Evolutionary conservation across 2,329 filamentous ascomycete species (phyloP), one percentile per base, ranked within the genome.

Genomic region (Xenoacremonium recifei): DNA sequence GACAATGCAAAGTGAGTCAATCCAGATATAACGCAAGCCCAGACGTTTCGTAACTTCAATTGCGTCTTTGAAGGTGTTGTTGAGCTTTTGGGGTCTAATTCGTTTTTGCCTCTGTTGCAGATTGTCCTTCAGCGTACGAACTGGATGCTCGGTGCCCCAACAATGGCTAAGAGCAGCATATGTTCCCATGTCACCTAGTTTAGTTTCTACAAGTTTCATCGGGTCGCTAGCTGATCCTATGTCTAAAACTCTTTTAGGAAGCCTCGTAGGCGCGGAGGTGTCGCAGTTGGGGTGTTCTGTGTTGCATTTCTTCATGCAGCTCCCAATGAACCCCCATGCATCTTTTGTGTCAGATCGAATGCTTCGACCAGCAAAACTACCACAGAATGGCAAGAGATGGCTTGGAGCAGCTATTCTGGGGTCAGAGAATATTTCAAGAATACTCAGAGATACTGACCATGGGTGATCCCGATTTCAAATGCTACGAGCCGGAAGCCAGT

Each of bases 91-190:
- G 6, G 15, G 12, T 15, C 34, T 13, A 12, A 42, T 37, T 11
- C 29, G 4, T 9, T 15, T 13, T 30, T 38, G 25, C 19, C 25
- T 23, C 17, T 37, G 15, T 16, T 42, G 27, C 4, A 42, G 29
- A 29, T 29, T 38, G 4, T 15, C 34, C 5, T 6, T 37, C 40
- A 38, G 21, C 3, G 40, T 42, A 6, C 34, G 27, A 15, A 34
- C 17, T 11, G 35, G 40, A 21, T 42, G 30, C 6, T 21, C 35
- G n/a, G 13, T 6, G 5, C 35, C 40, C 40, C 40, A 38, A 21
- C 34, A 37, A 21, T 42, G 40, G 20, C 40, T 38, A 20, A 42
- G 29, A 7, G 40, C 40, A 21, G 34, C 29, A 17, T 42, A 42
- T 6, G 16, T 10, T 5, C 19, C 40, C 4, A 11, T n/a, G 3